Evolutionary conservation across 1,284 basidiomycete species (phyloP).

Genomic region (Amylostereum chailletii): DNA sequence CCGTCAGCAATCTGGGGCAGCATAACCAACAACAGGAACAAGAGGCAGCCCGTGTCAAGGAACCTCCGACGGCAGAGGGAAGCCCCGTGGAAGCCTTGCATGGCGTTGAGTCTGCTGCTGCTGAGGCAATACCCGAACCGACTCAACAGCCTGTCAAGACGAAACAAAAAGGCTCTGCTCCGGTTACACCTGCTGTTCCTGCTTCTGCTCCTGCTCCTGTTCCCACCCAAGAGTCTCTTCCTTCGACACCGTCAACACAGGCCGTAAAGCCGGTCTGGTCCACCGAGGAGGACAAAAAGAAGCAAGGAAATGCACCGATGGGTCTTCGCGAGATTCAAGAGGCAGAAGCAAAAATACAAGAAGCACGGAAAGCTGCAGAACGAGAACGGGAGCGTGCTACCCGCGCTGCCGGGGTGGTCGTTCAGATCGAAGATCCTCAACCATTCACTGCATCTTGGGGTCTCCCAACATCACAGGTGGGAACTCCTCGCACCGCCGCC

Average conservation of each 20-base stretch:
- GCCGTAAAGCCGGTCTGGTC: conserved; percentile 39
- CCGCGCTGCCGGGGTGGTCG: conserved; percentile 34
- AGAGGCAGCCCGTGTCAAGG: conserved; percentile 12
- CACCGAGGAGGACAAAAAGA: conserved; percentile 56
- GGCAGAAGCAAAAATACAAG: conserved; percentile 77
- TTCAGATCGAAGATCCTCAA: conserved; percentile 44
- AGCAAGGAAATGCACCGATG: conserved; percentile 39
- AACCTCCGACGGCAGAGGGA: conserved; percentile 1
- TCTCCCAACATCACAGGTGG: conserved; percentile 63
- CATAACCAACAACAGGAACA: conserved; percentile 41
- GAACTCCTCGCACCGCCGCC: conserved; percentile 34
- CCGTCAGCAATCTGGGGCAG: conserved; percentile 49
- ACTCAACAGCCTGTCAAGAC: not conserved
- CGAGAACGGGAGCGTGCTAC: conserved; percentile 55
- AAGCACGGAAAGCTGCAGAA: conserved; percentile 63
- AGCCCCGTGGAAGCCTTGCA: conserved; percentile 8
- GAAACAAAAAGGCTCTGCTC: conserved; percentile 7
- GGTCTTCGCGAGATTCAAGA: conserved; percentile 95
- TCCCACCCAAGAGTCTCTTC: conserved; percentile 19
- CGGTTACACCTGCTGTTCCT: conserved; percentile 11
- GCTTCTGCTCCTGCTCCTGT: conserved; percentile 8
- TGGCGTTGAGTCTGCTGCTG: conserved; percentile 2
- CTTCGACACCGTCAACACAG: conserved; percentile 29
- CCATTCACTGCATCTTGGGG: conserved; percentile 72
- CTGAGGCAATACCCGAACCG: not conserved